phyloP scores from a whole-genome alignment of 805 yeast genomes.

The Geotrichum ghanense region DNA sequence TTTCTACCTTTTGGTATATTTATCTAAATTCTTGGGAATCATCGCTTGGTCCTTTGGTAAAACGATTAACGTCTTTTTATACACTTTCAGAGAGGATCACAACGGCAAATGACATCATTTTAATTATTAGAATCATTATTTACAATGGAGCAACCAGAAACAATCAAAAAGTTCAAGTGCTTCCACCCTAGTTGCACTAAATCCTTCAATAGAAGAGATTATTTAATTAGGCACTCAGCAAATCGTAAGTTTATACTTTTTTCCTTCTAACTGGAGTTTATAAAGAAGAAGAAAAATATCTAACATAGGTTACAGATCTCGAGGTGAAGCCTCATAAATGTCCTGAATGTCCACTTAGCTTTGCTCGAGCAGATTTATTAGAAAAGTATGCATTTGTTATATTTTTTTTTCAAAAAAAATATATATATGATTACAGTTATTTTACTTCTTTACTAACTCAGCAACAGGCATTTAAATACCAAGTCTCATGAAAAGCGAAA shows the following conservation, averaged over 20 bases:
- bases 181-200: constrained; percentile 23
- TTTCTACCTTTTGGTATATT: too few species aligned
- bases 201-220: constrained; percentile 26
- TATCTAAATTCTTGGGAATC: too few species aligned
- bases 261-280: background rate
- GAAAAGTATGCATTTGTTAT: constrained; percentile 15
- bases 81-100: too few species aligned
- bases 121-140: background rate
- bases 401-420: background rate
- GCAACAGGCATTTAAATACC: constrained; percentile 8
- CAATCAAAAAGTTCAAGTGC: constrained; percentile 22
- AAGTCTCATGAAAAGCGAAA: constrained; percentile 18
- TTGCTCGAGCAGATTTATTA: constrained; percentile 23
- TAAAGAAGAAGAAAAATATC: too few species aligned
- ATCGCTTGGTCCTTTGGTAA: too few species aligned
- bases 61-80: too few species aligned
- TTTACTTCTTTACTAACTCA: too few species aligned
- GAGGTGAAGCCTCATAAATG: constrained; percentile 21
- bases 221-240: constrained; percentile 27
- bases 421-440: background rate
- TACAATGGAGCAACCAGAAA: background rate
- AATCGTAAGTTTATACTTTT: constrained; percentile 17
- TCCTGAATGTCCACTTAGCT: constrained; percentile 16
- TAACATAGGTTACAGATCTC: constrained; percentile 9
- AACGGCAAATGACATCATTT: background rate